Base-by-base conservation (phyloP, 495 filamentous ascomycete genomes). In the Trypethelium eluteriae region DNA sequence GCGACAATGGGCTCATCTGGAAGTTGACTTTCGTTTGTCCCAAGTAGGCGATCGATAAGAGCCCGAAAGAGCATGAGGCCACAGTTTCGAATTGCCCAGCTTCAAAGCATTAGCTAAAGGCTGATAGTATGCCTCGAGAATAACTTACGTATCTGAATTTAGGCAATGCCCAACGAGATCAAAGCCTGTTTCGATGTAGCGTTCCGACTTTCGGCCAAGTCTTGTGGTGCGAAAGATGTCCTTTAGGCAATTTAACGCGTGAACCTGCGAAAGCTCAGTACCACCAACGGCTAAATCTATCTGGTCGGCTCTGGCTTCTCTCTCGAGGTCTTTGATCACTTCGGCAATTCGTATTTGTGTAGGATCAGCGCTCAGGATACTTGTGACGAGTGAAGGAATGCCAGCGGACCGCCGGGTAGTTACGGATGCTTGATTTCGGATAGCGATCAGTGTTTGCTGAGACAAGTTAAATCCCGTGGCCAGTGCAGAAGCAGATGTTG, bases 21-120 rank as follows among this genome's bases (percentile, higher is more conserved):
- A n/a, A 76, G 71, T 53, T 79, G 84, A 70, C 81, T 81, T 65
- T 87, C 85, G 35, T 81, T 83, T 0, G 83, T 87, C 2, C 89
- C 87, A 11, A 91, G 83, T 64, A 97, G 81, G 34, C 86, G 84
- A 65, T 89, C 90, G 38, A 95, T 85, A 2, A 96, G 75, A 67
- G 90, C 89, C 57, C 92, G 85, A 71, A 97, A 86, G 5, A 98
- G 84, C 80, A 98, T 88, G 39, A 98, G 78, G 35, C 93, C 91
- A 65, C 90, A 96, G 71, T 98, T 98, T 1, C 92, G 85, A 67
- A 98, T 90, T 2, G 92, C 88, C 94, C 94, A 98, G 39, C 89
- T 93, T 63, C 9, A 14, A 18, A 35, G 10, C 12, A 41, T 71
- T 41, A 70, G 69, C 41, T 63, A 39, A 53, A 5, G 7, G 1